Evolutionary conservation across 441 rosid species (phyloP).

Genomic region (Euphorbia neoarborescens): DNA sequence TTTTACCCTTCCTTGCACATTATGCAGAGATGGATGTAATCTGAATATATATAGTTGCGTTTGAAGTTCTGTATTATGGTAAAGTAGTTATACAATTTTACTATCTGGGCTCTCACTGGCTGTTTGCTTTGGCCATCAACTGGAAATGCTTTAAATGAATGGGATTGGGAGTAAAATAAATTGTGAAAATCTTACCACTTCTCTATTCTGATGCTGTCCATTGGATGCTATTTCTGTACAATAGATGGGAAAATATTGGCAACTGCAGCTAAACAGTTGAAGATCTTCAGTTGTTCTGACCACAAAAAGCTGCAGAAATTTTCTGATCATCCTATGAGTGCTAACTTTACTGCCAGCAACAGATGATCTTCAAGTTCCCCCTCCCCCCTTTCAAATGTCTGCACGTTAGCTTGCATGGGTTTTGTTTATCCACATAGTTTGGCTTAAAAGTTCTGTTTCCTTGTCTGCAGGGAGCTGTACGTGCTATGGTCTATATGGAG

Average conservation of each 20-base stretch:
- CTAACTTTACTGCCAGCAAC: slow-evolving; percentile 4
- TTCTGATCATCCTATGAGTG: slow-evolving; percentile 95
- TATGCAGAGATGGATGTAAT: neutral
- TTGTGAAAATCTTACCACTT: neutral
- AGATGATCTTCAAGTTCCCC: too few relatives aligned
- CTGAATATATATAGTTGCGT: neutral
- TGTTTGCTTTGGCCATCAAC: neutral
- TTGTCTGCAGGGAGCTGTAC: slow-evolving; percentile 65
- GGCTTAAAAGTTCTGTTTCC: slow-evolving; percentile 13
- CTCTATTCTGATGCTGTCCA: slow-evolving; percentile 16
- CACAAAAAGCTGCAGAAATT: slow-evolving; percentile 79
- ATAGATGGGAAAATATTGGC: slow-evolving; percentile 79
- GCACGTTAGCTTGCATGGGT: neutral
- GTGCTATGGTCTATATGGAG: slow-evolving; percentile 62
- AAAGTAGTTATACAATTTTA: neutral
- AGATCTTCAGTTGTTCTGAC: slow-evolving; percentile 56
- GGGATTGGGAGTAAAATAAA: neutral
- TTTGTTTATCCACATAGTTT: slow-evolving; percentile 9
- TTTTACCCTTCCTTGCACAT: neutral
- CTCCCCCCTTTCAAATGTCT: neutral
- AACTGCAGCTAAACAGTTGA: slow-evolving; percentile 76
- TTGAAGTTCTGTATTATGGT: neutral
- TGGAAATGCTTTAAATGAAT: neutral
- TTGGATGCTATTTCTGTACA: slow-evolving; percentile 13
- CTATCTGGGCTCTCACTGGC: neutral